Evolutionary conservation across 2,329 filamentous ascomycete species (phyloP).

Genomic region (Trichoderma brevicompactum): DNA sequence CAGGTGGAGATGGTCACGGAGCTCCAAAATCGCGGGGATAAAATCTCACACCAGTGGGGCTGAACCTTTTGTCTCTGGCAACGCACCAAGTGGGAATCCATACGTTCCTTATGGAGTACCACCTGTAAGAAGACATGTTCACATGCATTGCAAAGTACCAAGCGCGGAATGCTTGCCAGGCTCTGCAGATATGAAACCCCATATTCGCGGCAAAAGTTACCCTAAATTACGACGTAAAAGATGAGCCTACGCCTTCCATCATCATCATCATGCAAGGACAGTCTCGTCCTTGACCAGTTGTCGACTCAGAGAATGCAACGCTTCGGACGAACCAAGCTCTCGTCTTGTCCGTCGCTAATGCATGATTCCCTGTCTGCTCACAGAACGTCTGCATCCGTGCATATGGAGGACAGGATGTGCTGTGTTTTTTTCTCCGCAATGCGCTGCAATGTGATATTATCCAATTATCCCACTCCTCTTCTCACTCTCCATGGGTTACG

Average conservation of each 20-base stretch:
- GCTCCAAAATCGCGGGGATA: slow-evolving; percentile 19
- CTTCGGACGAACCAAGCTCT: background rate
- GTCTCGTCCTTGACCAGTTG: background rate
- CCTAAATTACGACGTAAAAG: background rate
- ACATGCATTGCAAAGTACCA: background rate
- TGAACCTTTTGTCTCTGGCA: background rate
- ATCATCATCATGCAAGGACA: background rate
- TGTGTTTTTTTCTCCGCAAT: slow-evolving; percentile 2
- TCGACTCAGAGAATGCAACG: background rate
- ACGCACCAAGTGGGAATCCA: too few relatives aligned
- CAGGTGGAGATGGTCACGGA: slow-evolving; percentile 8
- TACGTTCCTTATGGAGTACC: too few relatives aligned
- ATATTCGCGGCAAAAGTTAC: background rate
- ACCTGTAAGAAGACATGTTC: too few relatives aligned
- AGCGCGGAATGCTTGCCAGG: background rate
- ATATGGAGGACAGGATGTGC: background rate
- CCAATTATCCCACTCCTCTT: background rate
- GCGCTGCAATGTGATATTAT: slow-evolving; percentile 8
- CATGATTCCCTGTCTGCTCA: slow-evolving; percentile 15
- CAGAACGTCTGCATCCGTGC: background rate
- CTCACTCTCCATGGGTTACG: background rate
- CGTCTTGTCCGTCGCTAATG: slow-evolving; percentile 1
- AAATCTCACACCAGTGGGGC: slow-evolving; percentile 24
- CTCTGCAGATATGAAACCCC: background rate
- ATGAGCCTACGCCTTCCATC: background rate